A percentile compares a stretch with the other conserved stretches of the same genome.
These are phyloP conservation scores for Pseudogymnoascus sp. DNA, from an alignment of 2,329 filamentous ascomycete species.

Conservation along the genomic window DNA sequence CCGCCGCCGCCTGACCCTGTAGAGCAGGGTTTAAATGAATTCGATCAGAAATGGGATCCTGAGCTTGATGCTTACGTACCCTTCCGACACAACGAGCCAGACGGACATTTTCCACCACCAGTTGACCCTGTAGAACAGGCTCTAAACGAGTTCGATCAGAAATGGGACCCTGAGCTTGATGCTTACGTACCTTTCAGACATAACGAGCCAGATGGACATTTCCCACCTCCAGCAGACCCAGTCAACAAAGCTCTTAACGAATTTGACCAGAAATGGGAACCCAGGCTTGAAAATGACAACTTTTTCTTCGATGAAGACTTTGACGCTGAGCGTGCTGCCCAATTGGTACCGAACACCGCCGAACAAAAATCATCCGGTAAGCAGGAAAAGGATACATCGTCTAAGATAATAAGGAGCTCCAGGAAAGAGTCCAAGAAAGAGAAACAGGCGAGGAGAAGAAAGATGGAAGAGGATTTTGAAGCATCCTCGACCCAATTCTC, in stretches of 20 bases:
- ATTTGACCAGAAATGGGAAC: conserved; percentile 11
- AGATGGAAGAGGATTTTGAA: conserved; percentile 24
- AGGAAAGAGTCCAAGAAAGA: conserved; percentile 18
- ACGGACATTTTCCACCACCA: conserved; percentile 20
- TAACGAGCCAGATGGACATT: conserved; percentile 24
- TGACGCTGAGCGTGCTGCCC: not conserved
- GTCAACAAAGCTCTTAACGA: conserved; percentile 3
- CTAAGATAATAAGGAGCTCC: conserved; percentile 1
- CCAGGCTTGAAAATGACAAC: conserved; percentile 6
- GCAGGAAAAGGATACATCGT: not conserved
- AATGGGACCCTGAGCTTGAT: conserved; percentile 14
- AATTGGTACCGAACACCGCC: not conserved
- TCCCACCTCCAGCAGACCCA: conserved; percentile 16
- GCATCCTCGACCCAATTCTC: not conserved
- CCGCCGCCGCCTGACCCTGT: conserved; percentile 12
- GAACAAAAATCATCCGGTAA: not conserved
- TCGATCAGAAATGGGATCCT: not conserved
- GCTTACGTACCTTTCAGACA: conserved; percentile 20
- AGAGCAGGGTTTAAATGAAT: conserved; percentile 10
- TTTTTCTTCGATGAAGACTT: conserved; percentile 6
- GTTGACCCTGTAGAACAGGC: conserved; percentile 7
- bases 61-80: conserved; percentile 27
- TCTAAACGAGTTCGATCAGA: conserved; percentile 18
- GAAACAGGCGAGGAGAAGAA: conserved; percentile 22
- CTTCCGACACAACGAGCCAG: conserved; percentile 22